Evolutionary conservation across 2,329 filamentous ascomycete genomes (phyloP), one percentile per base, ranked within the genome.

Genomic region (Diaporthe humulicola): DNA sequence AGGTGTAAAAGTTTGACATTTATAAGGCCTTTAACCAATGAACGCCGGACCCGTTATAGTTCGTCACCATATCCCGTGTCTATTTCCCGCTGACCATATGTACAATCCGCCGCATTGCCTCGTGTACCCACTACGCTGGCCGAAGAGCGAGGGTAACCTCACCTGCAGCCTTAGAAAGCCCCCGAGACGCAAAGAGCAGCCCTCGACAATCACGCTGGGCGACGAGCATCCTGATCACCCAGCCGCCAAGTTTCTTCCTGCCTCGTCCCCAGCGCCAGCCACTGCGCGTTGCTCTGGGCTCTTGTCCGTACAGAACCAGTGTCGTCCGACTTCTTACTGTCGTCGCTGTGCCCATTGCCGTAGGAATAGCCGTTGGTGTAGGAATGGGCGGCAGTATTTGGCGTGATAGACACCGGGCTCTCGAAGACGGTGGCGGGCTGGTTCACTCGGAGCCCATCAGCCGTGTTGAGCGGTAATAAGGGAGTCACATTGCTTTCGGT

Each of bases 211-310:
- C 70, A 74, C 45, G 67, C 72, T 17, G 72, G 58, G 33, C 54
- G 45, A 28, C 58, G 64, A 48, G 79, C 79, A 28, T 77, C 72
- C 22, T 81, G 80, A 73, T 87, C 86, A 15, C 85, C 82, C 6
- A 80, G 75, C 25, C 84, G 83, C 96, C 95, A 98, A 2, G 94
- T 98, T 70, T 95, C 93, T 82, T 98, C 94, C 82, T 96, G 94
- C 81, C 91, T 95, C 2, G 95, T 98, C 10, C 95, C 94, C 0
- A 93, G 93, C 25, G 93, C 90, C 74, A 97, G 85, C 91, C 94
- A 96, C n/a, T 85, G 84, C 38, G 87, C 86, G 77, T 88, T 88
- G 79, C 86, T 88, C 61, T 78, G 79, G 22, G 85, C 86, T 56
- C 74, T 60, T 50, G 70, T 30, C 61, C 88, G 86, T 28, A 83